These are phyloP conservation scores for Panicum virgatum DNA, from an alignment of 202 grass and related monocot species.

Conservation along the genomic window DNA sequence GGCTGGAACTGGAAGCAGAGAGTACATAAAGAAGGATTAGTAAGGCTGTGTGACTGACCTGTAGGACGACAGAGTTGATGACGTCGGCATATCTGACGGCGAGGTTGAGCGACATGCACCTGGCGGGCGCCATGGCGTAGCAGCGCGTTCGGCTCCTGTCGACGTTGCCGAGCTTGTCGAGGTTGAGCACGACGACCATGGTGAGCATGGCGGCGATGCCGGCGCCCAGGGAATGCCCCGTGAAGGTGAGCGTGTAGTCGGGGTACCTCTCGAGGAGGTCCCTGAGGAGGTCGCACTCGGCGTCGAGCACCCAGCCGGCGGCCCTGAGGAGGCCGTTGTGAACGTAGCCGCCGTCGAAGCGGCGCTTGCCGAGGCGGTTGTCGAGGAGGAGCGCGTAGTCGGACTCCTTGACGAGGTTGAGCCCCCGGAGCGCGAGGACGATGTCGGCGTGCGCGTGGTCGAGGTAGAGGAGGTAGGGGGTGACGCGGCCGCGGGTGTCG, in stretches of 20 bases:
- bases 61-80: conserved; percentile 86
- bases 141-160: conserved; percentile 62
- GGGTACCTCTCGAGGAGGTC: conserved; percentile 64
- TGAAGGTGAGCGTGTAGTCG: conserved; percentile 80
- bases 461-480: conserved; percentile 87
- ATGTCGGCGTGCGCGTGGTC: conserved; percentile 81
- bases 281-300: conserved; percentile 65
- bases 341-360: conserved; percentile 87
- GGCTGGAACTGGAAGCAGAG: not conserved
- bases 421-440: conserved; percentile 77
- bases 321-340: conserved; percentile 92
- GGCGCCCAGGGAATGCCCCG: conserved; percentile 76
- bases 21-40: not conserved
- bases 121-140: conserved; percentile 69
- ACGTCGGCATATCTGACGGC: conserved; percentile 86
- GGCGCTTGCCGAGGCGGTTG: conserved; percentile 83
- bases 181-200: conserved; percentile 79
- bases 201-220: conserved; percentile 89
- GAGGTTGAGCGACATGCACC: conserved; percentile 90
- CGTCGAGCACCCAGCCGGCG: conserved; percentile 78
- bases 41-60: conserved; percentile 35
- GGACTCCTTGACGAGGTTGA: conserved; percentile 79
- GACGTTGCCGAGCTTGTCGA: conserved; percentile 64
- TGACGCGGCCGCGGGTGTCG: conserved; percentile 74
- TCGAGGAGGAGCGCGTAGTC: conserved; percentile 89